Conservation (phyloP, 371 early-diverging fungal species). For the Rhizomucor pusillus region DNA sequence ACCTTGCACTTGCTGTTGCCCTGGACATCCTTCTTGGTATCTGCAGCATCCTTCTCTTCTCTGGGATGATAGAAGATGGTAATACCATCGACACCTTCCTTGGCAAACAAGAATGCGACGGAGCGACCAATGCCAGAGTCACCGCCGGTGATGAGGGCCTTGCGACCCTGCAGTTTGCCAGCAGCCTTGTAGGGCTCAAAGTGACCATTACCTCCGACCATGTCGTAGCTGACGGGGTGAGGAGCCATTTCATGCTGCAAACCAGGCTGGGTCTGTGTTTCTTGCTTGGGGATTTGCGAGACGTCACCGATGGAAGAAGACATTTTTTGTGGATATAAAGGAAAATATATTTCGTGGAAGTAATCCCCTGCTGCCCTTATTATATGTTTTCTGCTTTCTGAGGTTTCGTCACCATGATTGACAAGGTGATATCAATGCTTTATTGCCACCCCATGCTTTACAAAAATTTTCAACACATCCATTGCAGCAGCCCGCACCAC, state of each 20-base stretch:
- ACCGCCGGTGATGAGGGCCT: slow-evolving; percentile 15
- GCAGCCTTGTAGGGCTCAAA: slow-evolving; percentile 22
- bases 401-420: too few relatives aligned
- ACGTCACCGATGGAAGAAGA: neutral
- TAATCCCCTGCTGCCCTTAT: too few relatives aligned
- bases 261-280: slow-evolving; percentile 16
- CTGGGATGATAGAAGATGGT: slow-evolving; percentile 14
- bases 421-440: too few relatives aligned
- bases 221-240: slow-evolving; percentile 12
- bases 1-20: slow-evolving; percentile 2
- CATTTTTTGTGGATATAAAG: too few relatives aligned
- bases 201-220: slow-evolving; percentile 6
- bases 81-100: slow-evolving; percentile 25
- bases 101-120: slow-evolving; percentile 18
- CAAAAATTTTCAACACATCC: slow-evolving; percentile 55
- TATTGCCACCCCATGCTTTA: slow-evolving; percentile 37
- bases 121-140: slow-evolving; percentile 26
- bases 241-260: slow-evolving; percentile 23
- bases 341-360: too few relatives aligned
- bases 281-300: neutral
- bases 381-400: too few relatives aligned
- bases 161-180: slow-evolving; percentile 22
- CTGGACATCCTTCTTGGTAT: slow-evolving; percentile 11
- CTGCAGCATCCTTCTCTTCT: slow-evolving; percentile 19
- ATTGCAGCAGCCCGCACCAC: slow-evolving; percentile 59